Percentiles rank a stretch among this genome's conserved stretches.
These are phyloP conservation scores for Stephanodiscus minutulus DNA, from an alignment of 108 stramenopile genomes.

Conservation along the genomic window DNA sequence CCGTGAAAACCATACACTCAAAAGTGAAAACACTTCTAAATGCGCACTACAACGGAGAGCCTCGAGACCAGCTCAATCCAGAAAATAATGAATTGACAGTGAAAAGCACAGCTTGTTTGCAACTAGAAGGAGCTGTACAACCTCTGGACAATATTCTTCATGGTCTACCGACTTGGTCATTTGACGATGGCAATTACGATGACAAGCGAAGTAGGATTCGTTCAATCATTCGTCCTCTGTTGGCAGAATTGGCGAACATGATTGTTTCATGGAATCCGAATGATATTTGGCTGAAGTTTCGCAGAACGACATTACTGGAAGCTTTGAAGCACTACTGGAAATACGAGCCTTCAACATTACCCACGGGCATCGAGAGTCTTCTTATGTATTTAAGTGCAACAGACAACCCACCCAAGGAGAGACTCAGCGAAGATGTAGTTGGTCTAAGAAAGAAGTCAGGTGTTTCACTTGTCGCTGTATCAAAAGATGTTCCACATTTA, in stretches of 20 bases:
- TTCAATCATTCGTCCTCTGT: constrained; percentile 48
- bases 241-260: constrained; percentile 64
- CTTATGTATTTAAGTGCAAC: constrained; percentile 68
- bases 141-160: constrained; percentile 81
- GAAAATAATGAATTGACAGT: constrained; percentile 67
- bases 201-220: constrained; percentile 49
- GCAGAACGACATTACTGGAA: constrained; percentile 70
- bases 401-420: constrained; percentile 33
- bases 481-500: constrained; percentile 73
- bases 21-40: constrained; percentile 52
- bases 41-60: constrained; percentile 72
- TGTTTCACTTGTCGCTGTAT: constrained; percentile 73
- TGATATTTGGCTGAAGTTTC: constrained; percentile 80
- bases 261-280: constrained; percentile 80
- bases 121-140: constrained; percentile 74
- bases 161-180: constrained; percentile 72
- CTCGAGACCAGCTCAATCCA: constrained; percentile 65
- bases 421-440: constrained; percentile 66
- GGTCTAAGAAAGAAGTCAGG: constrained; percentile 82
- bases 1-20: constrained; percentile 52
- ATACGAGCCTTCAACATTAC: constrained; percentile 78
- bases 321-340: constrained; percentile 79
- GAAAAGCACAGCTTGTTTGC: constrained; percentile 68
- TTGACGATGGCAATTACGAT: constrained; percentile 50
- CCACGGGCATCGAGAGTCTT: constrained; percentile 74